Conservation (phyloP, 495 filamentous ascomycete species). For the Parathielavia hyrcaniae region DNA sequence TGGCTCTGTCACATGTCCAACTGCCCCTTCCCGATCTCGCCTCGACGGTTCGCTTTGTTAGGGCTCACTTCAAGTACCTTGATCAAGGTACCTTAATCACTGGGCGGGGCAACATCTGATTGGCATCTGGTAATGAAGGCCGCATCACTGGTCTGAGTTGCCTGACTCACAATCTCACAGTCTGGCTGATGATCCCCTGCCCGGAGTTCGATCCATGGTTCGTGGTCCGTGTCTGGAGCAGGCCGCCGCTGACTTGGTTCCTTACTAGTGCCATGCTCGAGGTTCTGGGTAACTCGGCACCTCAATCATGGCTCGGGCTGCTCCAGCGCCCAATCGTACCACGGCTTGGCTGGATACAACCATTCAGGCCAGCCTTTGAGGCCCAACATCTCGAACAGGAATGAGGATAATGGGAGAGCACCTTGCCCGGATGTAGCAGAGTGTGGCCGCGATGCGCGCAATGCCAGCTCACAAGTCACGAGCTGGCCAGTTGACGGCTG, state of each 20-base stretch:
- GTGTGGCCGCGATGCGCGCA: conserved; percentile 1
- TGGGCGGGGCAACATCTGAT: conserved; percentile 20
- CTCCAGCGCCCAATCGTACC: neutral
- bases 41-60: too few relatives aligned
- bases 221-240: neutral
- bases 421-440: neutral
- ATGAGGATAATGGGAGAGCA: neutral
- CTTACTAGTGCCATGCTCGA: conserved; percentile 6
- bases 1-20: conserved; percentile 8
- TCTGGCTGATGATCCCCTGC: neutral
- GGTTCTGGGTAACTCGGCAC: neutral
- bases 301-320: neutral
- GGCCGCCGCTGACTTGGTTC: neutral
- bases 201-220: conserved; percentile 1
- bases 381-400: conserved; percentile 15
- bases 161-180: conserved; percentile 4
- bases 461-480: conserved; percentile 11
- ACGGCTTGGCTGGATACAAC: conserved; percentile 1
- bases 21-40: conserved; percentile 5
- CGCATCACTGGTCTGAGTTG: conserved; percentile 12
- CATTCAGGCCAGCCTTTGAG: conserved; percentile 16
- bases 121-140: conserved; percentile 10
- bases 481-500: neutral
- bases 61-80: too few relatives aligned
- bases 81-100: too few relatives aligned